Conservation (phyloP, 1,284 basidiomycete species). For the Coriolopsis trogii region DNA sequence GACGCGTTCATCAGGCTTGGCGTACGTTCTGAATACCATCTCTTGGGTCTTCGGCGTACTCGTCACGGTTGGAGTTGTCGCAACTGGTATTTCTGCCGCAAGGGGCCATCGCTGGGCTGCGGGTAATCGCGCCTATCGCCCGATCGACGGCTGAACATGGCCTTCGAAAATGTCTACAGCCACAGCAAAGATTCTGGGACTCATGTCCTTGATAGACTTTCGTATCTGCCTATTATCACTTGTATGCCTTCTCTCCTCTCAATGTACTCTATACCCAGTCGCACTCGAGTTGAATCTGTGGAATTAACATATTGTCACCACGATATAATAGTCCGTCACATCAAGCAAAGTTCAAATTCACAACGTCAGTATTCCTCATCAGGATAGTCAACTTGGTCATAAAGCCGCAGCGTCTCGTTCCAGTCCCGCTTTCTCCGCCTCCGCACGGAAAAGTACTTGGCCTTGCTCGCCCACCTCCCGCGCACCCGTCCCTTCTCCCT, state of each 20-base stretch:
- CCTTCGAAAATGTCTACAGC: neutral
- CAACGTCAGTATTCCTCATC: conserved; percentile 40
- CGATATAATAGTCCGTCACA: neutral
- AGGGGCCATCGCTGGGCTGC: conserved; percentile 75
- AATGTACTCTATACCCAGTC: neutral
- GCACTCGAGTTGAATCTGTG: neutral
- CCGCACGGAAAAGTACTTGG: conserved; percentile 78
- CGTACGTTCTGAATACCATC: conserved; percentile 58
- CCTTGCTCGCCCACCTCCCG: conserved; percentile 65
- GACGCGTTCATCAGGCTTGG: conserved; percentile 45
- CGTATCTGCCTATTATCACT: neutral
- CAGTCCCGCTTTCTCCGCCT: conserved; percentile 83
- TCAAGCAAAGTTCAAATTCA: neutral
- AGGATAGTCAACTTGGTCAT: conserved; percentile 80
- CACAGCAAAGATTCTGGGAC: no score
- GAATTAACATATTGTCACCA: neutral
- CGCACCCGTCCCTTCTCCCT: conserved; percentile 70
- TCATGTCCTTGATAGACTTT: neutral
- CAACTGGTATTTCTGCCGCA: conserved; percentile 68
- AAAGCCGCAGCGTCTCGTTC: conserved; percentile 81
- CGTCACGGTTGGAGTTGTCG: conserved; percentile 54
- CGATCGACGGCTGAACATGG: conserved; percentile 40
- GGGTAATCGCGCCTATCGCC: conserved; percentile 68
- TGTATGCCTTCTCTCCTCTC: neutral
- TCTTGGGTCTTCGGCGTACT: conserved; percentile 64